Percentiles rank a stretch among this genome's conserved stretches.
These are phyloP conservation scores for Ramichloridium luteum DNA, from an alignment of 2,329 filamentous ascomycete genomes.

Conservation along the genomic window DNA sequence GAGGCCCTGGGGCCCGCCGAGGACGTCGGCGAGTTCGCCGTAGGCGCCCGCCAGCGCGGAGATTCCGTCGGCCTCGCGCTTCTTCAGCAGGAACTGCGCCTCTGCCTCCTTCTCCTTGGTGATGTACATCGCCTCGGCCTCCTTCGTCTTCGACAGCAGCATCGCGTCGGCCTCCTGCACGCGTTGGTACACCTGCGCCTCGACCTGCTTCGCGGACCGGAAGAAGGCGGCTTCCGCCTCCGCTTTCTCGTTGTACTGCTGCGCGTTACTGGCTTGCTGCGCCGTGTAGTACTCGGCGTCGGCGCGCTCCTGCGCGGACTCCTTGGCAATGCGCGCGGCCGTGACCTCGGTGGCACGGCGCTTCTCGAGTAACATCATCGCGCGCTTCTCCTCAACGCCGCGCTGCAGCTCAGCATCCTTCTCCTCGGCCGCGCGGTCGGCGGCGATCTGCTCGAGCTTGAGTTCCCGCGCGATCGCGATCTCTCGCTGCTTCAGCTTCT, in stretches of 20 bases:
- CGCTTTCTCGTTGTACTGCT: slow-evolving; percentile 49
- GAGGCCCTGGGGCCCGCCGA: slow-evolving; percentile 66
- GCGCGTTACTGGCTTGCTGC: slow-evolving; percentile 37
- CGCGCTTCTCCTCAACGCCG: slow-evolving; percentile 64
- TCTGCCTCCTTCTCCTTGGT: slow-evolving; percentile 43
- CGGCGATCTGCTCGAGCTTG: slow-evolving; percentile 62
- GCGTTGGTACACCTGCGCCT: slow-evolving; percentile 29
- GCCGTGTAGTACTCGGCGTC: slow-evolving; percentile 44
- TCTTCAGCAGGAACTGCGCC: slow-evolving; percentile 45
- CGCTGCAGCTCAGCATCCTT: slow-evolving; percentile 71
- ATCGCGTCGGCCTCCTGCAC: slow-evolving; percentile 18
- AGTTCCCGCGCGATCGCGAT: slow-evolving; percentile 62
- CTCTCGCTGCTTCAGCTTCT: slow-evolving; percentile 59
- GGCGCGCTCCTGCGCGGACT: slow-evolving; percentile 49
- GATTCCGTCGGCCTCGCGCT: slow-evolving; percentile 67
- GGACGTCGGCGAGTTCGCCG: slow-evolving; percentile 53
- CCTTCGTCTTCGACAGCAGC: slow-evolving; percentile 11
- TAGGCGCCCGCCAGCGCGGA: slow-evolving; percentile 72
- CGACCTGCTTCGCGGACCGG: slow-evolving; percentile 29
- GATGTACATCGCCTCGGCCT: slow-evolving; percentile 25
- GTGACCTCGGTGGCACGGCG: slow-evolving; percentile 67
- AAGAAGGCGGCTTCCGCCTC: slow-evolving; percentile 43
- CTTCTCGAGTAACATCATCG: slow-evolving; percentile 67
- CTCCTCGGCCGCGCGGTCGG: slow-evolving; percentile 58
- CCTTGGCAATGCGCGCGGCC: slow-evolving; percentile 55